Percentiles rank a stretch among this genome's conserved stretches.
These are phyloP conservation scores for Saccharomycopsis sp. DNA, from an alignment of 805 yeast species.

Conservation along the genomic window DNA sequence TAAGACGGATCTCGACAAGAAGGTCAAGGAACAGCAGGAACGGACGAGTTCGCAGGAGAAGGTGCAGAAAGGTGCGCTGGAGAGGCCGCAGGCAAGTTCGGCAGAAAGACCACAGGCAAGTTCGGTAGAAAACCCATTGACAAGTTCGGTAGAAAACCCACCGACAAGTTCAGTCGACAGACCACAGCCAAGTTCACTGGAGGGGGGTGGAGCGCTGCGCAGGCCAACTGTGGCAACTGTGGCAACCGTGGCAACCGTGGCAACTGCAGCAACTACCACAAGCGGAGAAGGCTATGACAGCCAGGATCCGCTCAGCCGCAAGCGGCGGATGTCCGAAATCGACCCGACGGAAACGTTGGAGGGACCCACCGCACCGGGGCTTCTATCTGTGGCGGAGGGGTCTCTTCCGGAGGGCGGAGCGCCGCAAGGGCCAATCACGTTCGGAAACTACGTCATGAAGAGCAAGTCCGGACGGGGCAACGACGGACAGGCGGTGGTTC, in stretches of 20 bases:
- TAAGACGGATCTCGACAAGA: slow-evolving; percentile 25
- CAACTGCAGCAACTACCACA: background rate
- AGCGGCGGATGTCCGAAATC: no score
- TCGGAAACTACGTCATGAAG: slow-evolving; percentile 1
- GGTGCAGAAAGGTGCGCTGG: no score
- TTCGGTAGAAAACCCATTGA: background rate
- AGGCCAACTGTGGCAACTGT: no score
- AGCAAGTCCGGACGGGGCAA: background rate
- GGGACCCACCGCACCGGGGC: no score
- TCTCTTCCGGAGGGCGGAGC: background rate
- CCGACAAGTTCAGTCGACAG: background rate
- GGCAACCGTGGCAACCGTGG: background rate
- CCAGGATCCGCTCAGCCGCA: no score
- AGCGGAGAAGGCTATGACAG: no score
- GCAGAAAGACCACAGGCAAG: background rate
- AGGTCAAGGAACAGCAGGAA: slow-evolving; percentile 6
- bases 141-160: background rate
- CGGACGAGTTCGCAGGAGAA: slow-evolving; percentile 8
- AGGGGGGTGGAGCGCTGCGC: no score
- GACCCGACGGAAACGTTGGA: no score
- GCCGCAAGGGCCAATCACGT: no score
- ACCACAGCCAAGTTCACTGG: no score
- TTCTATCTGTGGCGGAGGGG: slow-evolving; percentile 1
- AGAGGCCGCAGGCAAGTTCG: background rate
- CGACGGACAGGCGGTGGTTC: background rate